These are phyloP conservation scores for Gaultheria prostrata DNA, from an alignment of 148 eudicot genomes.

Conservation along the genomic window DNA sequence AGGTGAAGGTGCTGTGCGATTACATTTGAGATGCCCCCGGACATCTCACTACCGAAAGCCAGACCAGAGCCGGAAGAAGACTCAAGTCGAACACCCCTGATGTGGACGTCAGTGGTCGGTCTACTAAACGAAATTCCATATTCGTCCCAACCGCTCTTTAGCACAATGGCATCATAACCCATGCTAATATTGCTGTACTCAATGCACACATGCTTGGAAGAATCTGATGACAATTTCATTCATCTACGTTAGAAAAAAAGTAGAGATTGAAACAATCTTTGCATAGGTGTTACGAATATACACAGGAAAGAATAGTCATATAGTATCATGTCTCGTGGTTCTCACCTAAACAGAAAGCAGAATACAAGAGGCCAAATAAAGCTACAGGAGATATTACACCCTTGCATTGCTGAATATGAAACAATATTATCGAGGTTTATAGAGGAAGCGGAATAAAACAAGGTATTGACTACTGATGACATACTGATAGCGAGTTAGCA, in stretches of 20 bases:
- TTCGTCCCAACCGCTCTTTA: conserved; percentile 78
- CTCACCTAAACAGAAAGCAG: background rate
- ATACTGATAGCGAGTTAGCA: background rate
- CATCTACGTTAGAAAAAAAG: conserved; percentile 3
- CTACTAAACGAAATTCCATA: conserved; percentile 50
- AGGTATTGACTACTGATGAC: background rate
- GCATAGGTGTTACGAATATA: background rate
- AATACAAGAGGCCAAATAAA: background rate
- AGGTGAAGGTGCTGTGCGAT: conserved; percentile 37
- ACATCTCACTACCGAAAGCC: conserved; percentile 72
- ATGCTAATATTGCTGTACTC: conserved; percentile 58
- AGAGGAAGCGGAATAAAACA: background rate
- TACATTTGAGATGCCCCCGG: conserved; percentile 62
- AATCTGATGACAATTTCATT: conserved; percentile 39
- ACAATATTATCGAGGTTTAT: background rate
- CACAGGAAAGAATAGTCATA: background rate
- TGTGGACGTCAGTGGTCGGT: conserved; percentile 45
- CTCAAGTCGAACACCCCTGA: conserved; percentile 34
- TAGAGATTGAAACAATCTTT: conserved; percentile 3
- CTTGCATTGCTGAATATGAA: background rate
- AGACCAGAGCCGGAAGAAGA: conserved; percentile 52
- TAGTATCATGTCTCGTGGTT: background rate
- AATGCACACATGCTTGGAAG: conserved; percentile 59
- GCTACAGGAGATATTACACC: background rate
- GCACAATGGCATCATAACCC: conserved; percentile 49